phyloP scores from a whole-genome alignment of 2,329 filamentous ascomycete species.

The Fusarium marasasianum region DNA sequence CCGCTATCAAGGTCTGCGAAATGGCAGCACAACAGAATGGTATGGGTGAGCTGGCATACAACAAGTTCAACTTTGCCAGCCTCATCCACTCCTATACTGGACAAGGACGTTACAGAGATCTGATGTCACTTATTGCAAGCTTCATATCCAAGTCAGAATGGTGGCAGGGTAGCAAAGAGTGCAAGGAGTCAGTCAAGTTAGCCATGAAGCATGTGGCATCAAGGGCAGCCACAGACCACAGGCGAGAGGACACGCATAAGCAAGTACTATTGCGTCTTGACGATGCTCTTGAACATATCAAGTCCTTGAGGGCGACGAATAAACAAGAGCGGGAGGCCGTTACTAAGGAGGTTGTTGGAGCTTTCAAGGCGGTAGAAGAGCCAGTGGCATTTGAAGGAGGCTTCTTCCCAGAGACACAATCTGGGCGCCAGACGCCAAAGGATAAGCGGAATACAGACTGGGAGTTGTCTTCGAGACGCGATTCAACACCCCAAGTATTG shows the following conservation, averaged over 20 bases:
- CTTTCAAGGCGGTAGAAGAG: constrained; percentile 32
- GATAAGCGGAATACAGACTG: constrained; percentile 14
- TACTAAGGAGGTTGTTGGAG: constrained; percentile 26
- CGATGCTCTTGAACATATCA: constrained; percentile 37
- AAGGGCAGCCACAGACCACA: constrained; percentile 29
- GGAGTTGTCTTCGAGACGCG: constrained; percentile 8
- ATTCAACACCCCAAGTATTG: background rate
- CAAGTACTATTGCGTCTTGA: constrained; percentile 36
- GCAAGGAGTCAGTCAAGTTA: constrained; percentile 51
- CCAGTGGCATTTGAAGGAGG: constrained; percentile 21
- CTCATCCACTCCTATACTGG: constrained; percentile 49
- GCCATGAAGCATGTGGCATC: constrained; percentile 49
- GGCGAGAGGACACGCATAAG: constrained; percentile 33
- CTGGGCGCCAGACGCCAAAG: constrained; percentile 4
- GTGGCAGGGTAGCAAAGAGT: constrained; percentile 51
- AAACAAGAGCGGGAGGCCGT: constrained; percentile 32
- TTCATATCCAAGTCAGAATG: constrained; percentile 47
- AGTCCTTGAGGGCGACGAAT: constrained; percentile 29
- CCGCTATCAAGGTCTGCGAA: constrained; percentile 47
- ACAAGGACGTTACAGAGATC: constrained; percentile 44
- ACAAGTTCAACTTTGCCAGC: constrained; percentile 50
- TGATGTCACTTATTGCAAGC: constrained; percentile 44
- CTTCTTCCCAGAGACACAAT: constrained; percentile 9
- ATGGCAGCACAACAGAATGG: constrained; percentile 51
- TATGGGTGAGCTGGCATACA: constrained; percentile 49